Conservation (phyloP, 164 flowering plant genomes). For the Brasenia schreberi region DNA sequence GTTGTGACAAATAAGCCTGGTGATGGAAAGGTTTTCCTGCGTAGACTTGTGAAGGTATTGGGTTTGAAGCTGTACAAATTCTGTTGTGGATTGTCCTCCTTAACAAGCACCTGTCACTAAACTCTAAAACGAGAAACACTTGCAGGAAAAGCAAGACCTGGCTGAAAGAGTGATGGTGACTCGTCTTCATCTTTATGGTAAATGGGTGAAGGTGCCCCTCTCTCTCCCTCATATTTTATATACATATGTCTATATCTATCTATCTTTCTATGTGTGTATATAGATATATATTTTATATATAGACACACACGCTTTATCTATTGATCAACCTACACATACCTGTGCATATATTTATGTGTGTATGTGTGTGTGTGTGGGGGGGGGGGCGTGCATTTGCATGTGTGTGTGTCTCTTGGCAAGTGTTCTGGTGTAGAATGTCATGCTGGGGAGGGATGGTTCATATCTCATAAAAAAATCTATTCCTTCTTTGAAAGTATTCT, state of each 20-base stretch:
- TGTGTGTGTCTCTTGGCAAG: too few relatives aligned
- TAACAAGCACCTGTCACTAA: too few relatives aligned
- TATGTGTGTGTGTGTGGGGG: too few relatives aligned
- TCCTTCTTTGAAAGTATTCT: neutral
- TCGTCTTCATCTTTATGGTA: constrained; percentile 81
- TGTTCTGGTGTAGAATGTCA: too few relatives aligned
- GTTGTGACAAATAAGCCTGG: constrained; percentile 53
- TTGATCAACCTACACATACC: too few relatives aligned
- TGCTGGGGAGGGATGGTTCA: neutral
- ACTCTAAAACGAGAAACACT: neutral
- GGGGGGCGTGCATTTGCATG: too few relatives aligned
- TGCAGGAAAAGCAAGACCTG: constrained; percentile 72
- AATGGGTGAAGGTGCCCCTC: constrained; percentile 73
- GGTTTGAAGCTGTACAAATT: neutral
- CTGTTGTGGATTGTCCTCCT: neutral
- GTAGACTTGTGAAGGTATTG: constrained; percentile 64
- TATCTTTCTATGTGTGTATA: too few relatives aligned
- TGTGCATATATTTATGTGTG: too few relatives aligned
- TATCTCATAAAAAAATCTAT: neutral
- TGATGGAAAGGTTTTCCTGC: constrained; percentile 77
- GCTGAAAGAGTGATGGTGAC: constrained; percentile 98
- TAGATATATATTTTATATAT: neutral
- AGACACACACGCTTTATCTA: neutral
- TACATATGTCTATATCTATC: too few relatives aligned
- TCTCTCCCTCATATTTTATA: neutral